Percentiles rank a stretch among this genome's conserved stretches.
Evolutionary conservation across 2,329 filamentous ascomycete genomes (phyloP).

Genomic region (Sordariomycetes sp.): DNA sequence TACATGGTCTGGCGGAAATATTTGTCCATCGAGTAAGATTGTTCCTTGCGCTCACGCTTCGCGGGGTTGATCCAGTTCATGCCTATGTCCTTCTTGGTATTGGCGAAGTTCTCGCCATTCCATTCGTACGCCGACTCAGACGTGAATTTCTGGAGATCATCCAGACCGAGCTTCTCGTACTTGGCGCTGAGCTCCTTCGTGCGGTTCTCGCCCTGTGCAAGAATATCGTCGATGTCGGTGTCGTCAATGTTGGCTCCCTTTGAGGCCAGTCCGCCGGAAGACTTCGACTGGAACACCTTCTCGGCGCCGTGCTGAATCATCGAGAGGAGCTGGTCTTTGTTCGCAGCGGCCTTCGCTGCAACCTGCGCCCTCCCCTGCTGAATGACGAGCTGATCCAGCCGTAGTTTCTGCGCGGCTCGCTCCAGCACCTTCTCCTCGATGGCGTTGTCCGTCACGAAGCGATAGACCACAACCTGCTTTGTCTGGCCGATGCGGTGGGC

Average conservation of each 20-base stretch:
- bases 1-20: conserved; percentile 92
- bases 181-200: conserved; percentile 86
- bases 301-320: conserved; percentile 99
- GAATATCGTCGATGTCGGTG: conserved; percentile 82
- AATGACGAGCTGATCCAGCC: conserved; percentile 93
- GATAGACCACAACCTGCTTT: conserved; percentile 93
- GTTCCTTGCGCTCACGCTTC: conserved; percentile 96
- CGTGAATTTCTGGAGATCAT: conserved; percentile 95
- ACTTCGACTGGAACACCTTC: conserved; percentile 75
- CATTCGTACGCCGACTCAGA: conserved; percentile 97
- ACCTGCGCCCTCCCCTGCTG: conserved; percentile 93
- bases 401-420: conserved; percentile 90
- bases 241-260: conserved; percentile 62
- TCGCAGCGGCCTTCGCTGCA: conserved; percentile 81
- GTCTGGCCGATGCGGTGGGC: conserved; percentile 98
- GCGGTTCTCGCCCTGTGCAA: conserved; percentile 77
- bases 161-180: conserved; percentile 94
- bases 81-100: conserved; percentile 83
- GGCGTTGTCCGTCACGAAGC: conserved; percentile 94
- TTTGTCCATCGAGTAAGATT: conserved; percentile 97
- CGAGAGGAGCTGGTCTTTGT: conserved; percentile 88
- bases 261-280: conserved; percentile 51
- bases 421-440: conserved; percentile 98
- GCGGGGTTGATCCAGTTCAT: conserved; percentile 96
- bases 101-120: conserved; percentile 95